Base-by-base conservation (phyloP, 2,329 filamentous ascomycete species). In the Teratosphaeria viscida region DNA sequence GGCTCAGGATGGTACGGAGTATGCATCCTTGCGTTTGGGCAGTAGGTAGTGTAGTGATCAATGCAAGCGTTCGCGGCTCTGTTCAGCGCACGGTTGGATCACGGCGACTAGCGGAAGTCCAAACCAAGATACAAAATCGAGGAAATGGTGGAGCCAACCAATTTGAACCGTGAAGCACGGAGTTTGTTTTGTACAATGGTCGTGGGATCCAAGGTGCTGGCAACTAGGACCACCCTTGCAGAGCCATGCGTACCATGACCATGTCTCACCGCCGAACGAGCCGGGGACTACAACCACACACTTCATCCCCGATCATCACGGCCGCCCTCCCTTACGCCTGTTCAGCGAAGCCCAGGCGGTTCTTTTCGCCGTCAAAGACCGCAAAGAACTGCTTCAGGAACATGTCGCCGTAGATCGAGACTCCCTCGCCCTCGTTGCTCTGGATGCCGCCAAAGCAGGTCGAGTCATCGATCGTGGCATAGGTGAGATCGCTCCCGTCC, bases 391-490 rank as follows among this genome's bases (percentile, higher is more conserved):
- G 76, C 73, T 81, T 83, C 67, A 86, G 77, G 71, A 85, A 80
- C 29, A 80, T 77, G 65, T 85, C 84, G n/a, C 84, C 84, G 59
- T 79, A 80, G 69, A 90, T 85, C 72, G 85, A 82, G 43, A 87
- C 71, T 32, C 75, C 73, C 14, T 75, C 75, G 1, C 79, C 76
- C 59, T 68, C 68, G 54, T 81, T 82, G 35, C 81, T 78, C 74
- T 89, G 86, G 19, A 89, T 74, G 65, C 85, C 86, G 61, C 85
- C 86, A 65, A 86, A 88, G 76, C 86, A 89, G 59, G 77, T 82
- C 52, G 77, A 77, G 56, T 75, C 75, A 54, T 77, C 74, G 10
- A 83, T 74, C 32, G 74, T 66, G 1, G 80, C 77, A 64, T 84
- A 86, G 64, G 78, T 79, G 63, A 85, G 78, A 56, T 81, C 67